phyloP scores from a whole-genome alignment of 148 eudicot species.

The Cornus suecica region DNA sequence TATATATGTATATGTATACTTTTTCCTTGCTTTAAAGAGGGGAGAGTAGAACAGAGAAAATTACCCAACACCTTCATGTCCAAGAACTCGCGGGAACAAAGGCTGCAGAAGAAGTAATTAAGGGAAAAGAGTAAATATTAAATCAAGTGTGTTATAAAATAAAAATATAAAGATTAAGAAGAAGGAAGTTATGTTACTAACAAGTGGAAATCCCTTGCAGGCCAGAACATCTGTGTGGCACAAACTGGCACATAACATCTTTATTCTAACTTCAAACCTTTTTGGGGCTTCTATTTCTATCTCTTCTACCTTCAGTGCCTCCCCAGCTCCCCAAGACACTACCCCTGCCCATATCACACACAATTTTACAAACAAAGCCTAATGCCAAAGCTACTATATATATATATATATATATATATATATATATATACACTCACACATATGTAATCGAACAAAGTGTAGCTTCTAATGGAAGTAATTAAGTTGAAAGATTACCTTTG shows the following conservation, averaged over 20 bases:
- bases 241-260: conserved; percentile 43
- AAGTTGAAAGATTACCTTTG: conserved; percentile 15
- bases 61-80: conserved; percentile 68
- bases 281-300: conserved; percentile 47
- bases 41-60: neutral
- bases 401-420: neutral
- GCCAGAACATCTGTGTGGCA: conserved; percentile 49
- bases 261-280: conserved; percentile 35
- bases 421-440: neutral
- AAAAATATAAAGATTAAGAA: neutral
- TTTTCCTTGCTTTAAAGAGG: neutral
- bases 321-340: conserved; percentile 27
- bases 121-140: no score
- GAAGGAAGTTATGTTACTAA: conserved; percentile 2
- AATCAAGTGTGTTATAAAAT: no score
- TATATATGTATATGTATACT: neutral
- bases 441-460: no score
- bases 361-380: no score
- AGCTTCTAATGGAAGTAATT: neutral
- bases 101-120: conserved; percentile 23
- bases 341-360: conserved; percentile 23
- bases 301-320: conserved; percentile 35
- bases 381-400: no score
- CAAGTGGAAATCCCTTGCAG: conserved; percentile 29
- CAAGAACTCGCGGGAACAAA: conserved; percentile 41